phyloP scores from a whole-genome alignment of 768 basidiomycete species.

The Pholiota conissans region DNA sequence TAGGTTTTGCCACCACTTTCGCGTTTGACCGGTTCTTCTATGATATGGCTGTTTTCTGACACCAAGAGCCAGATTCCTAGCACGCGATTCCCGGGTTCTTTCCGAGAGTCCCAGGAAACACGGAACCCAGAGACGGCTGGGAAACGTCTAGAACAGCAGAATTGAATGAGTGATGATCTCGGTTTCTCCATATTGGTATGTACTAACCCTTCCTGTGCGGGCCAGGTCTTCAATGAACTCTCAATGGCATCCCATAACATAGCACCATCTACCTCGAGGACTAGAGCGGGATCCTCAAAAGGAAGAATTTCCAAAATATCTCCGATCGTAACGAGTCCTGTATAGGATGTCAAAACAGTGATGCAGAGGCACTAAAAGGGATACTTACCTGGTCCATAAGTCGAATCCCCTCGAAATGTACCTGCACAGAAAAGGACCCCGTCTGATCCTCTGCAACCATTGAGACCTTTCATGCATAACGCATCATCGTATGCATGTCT shows the following conservation, averaged over 20 bases:
- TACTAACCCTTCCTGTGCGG: conserved; percentile 84
- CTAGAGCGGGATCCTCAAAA: conserved; percentile 83
- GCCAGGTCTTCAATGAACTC: conserved; percentile 71
- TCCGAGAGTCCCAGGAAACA: conserved; percentile 84
- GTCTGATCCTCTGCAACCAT: conserved; percentile 59
- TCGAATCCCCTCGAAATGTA: conserved; percentile 81
- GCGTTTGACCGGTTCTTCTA: conserved; percentile 55
- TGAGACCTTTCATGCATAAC: conserved; percentile 47
- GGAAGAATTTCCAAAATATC: conserved; percentile 89
- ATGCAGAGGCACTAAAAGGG: background rate
- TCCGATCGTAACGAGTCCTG: conserved; percentile 77
- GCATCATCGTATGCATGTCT: conserved; percentile 81
- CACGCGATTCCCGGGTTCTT: conserved; percentile 69
- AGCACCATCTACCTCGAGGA: conserved; percentile 76
- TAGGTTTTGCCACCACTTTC: conserved; percentile 59
- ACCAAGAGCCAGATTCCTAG: conserved; percentile 66
- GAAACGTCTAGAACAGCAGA: conserved; percentile 61
- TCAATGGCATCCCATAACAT: conserved; percentile 83
- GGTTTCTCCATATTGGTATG: background rate
- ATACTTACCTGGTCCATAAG: conserved; percentile 73
- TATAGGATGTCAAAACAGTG: background rate
- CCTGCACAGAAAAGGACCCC: conserved; percentile 83
- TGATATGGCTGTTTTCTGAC: conserved; percentile 34
- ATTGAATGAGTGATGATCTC: background rate
- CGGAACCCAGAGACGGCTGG: conserved; percentile 84